Percentiles rank a stretch among this genome's conserved stretches.
These are phyloP conservation scores for Zygoascus tannicola DNA, from an alignment of 805 yeast genomes.

Conservation along the genomic window DNA sequence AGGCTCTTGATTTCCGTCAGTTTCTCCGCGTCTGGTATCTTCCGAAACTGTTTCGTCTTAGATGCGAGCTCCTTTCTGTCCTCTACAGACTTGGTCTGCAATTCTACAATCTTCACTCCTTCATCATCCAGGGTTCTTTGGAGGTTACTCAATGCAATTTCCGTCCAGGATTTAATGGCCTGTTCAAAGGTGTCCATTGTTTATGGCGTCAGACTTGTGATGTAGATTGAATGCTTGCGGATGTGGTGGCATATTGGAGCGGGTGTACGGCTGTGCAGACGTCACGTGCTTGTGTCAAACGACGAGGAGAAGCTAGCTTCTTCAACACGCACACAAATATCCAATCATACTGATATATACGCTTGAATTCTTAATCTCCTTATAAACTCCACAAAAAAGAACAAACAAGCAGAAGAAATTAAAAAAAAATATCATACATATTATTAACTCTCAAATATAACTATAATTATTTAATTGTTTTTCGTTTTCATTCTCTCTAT, in stretches of 20 bases:
- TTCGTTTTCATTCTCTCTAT: neutral
- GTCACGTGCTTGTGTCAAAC: too few species aligned
- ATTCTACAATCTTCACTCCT: slow-evolving; percentile 61
- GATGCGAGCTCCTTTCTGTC: slow-evolving; percentile 70
- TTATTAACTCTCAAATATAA: too few species aligned
- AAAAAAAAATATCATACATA: too few species aligned
- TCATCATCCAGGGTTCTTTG: slow-evolving; percentile 69
- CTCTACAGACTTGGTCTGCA: slow-evolving; percentile 57
- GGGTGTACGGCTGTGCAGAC: too few species aligned
- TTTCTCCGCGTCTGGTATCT: slow-evolving; percentile 58
- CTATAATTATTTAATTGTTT: too few species aligned
- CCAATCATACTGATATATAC: too few species aligned
- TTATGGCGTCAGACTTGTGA: neutral
- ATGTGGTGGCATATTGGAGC: neutral
- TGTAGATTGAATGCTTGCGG: neutral
- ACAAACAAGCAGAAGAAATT: too few species aligned
- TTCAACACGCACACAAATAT: too few species aligned
- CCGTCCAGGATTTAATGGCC: slow-evolving; percentile 68
- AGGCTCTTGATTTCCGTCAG: slow-evolving; percentile 55
- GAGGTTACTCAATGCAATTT: slow-evolving; percentile 56
- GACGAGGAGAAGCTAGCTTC: too few species aligned
- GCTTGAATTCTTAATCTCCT: too few species aligned
- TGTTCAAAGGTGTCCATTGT: slow-evolving; percentile 32
- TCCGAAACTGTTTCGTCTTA: slow-evolving; percentile 79
- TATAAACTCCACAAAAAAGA: too few species aligned